Percentiles rank a stretch among this genome's conserved stretches.
These are phyloP conservation scores for Starmerella kuoi DNA, from an alignment of 805 yeast species.

Conservation along the genomic window DNA sequence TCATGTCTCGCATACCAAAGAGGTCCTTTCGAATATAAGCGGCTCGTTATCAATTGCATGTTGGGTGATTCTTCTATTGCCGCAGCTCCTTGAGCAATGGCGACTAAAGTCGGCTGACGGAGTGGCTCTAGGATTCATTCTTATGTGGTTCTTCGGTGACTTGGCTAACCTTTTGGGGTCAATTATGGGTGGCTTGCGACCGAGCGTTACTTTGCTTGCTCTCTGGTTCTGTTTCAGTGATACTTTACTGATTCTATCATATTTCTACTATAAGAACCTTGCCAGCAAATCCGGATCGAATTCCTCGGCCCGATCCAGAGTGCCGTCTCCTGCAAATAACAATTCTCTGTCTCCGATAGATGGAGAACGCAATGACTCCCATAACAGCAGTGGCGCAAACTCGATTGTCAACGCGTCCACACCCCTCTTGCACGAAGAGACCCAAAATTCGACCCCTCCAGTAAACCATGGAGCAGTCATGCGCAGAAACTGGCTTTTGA, in stretches of 20 bases:
- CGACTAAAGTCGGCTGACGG: conserved; percentile 61
- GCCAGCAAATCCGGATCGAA: not conserved
- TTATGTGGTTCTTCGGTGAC: conserved; percentile 65
- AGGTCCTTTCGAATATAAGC: conserved; percentile 41
- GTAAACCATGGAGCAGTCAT: conserved; percentile 12
- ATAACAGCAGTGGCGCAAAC: not conserved
- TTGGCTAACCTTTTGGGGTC: conserved; percentile 55
- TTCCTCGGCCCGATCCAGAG: not conserved
- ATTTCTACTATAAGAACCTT: conserved; percentile 38
- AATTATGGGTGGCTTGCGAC: conserved; percentile 55
- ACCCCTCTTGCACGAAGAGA: conserved; percentile 27
- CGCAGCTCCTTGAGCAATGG: conserved; percentile 76
- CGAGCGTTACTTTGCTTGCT: conserved; percentile 58
- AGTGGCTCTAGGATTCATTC: conserved; percentile 52
- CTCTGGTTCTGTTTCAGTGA: conserved; percentile 71
- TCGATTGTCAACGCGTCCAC: conserved; percentile 12
- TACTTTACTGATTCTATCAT: conserved; percentile 43
- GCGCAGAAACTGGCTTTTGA: conserved; percentile 19
- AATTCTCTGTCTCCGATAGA: not conserved
- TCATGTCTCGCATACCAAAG: conserved; percentile 7
- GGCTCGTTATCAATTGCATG: conserved; percentile 66
- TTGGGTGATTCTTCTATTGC: conserved; percentile 65
- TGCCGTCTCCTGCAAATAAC: not conserved
- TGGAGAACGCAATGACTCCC: not conserved
- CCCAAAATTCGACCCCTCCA: not conserved